Conservation (phyloP, 2,329 filamentous ascomycete species). For the Beauveria medogensis region DNA sequence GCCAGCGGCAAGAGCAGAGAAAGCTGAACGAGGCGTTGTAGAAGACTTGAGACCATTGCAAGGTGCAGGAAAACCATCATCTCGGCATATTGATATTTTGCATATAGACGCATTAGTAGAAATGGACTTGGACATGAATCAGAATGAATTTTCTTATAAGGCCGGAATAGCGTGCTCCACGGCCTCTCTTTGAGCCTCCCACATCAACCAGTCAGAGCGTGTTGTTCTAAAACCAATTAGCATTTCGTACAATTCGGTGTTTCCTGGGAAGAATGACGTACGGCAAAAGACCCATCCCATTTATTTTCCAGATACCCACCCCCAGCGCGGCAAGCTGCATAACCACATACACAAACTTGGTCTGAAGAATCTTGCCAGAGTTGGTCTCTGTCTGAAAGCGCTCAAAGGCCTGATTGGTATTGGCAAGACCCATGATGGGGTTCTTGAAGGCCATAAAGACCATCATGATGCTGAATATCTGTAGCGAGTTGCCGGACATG, state of each 20-base stretch:
- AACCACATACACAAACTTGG: conserved; percentile 79
- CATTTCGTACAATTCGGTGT: neutral
- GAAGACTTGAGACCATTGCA: neutral
- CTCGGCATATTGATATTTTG: neutral
- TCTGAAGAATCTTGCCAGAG: conserved; percentile 62
- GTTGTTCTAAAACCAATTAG: conserved; percentile 59
- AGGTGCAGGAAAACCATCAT: neutral
- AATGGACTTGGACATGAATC: neutral
- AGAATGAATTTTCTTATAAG: conserved; percentile 32
- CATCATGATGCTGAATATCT: conserved; percentile 99
- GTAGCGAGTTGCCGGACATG: conserved; percentile 96
- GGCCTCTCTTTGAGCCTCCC: conserved; percentile 70
- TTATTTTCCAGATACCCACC: conserved; percentile 92
- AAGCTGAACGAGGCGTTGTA: neutral
- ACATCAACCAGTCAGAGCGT: conserved; percentile 93
- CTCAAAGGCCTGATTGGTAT: conserved; percentile 80
- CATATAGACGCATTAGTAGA: conserved; percentile 4
- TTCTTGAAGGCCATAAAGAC: conserved; percentile 99
- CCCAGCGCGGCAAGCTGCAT: conserved; percentile 80
- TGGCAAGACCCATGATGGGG: conserved; percentile 75
- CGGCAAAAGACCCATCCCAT: conserved; percentile 91
- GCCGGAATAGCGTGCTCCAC: conserved; percentile 59
- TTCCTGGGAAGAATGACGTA: conserved; percentile 39
- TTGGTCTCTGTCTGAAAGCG: conserved; percentile 82
- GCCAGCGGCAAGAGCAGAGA: conserved; percentile 25